Conservation (phyloP, 345 rosid species). For the Rhodomyrtus tomentosa region DNA sequence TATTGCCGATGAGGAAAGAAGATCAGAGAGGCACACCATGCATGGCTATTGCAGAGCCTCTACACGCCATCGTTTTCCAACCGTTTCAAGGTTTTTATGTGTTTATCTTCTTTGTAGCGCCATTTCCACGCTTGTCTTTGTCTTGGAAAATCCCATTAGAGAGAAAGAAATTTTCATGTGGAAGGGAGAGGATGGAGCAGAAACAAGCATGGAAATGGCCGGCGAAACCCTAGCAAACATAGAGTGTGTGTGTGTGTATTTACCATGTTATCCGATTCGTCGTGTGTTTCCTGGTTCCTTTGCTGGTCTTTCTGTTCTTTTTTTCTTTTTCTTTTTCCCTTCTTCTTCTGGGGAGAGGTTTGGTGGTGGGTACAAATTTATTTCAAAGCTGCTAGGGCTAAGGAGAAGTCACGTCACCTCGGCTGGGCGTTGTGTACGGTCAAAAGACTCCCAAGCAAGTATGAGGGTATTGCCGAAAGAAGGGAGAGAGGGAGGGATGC, state of each 20-base stretch:
- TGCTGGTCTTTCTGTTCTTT: background rate
- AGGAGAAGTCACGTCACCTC: background rate
- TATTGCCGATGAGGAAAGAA: background rate
- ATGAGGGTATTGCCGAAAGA: background rate
- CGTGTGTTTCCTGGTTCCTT: background rate
- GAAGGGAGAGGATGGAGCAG: background rate
- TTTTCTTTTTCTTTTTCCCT: too few species aligned
- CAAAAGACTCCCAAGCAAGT: background rate
- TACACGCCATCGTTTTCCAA: background rate
- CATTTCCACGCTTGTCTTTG: conserved; percentile 45
- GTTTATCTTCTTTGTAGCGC: conserved; percentile 1
- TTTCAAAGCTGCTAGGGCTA: background rate
- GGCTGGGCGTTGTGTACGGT: background rate
- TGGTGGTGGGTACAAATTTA: conserved; percentile 20
- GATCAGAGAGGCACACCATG: background rate
- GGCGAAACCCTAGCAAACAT: background rate
- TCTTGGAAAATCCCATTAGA: background rate
- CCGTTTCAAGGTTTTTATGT: background rate
- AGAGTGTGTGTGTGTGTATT: background rate
- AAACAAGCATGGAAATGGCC: conserved; percentile 51
- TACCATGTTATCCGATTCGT: background rate
- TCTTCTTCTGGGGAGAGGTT: background rate
- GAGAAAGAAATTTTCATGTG: background rate
- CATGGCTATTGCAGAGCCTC: background rate
- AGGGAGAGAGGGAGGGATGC: background rate